Evolutionary conservation across 2,329 filamentous ascomycete genomes (phyloP), one percentile per base, ranked within the genome.

Genomic region (Albifimbria verrucaria): DNA sequence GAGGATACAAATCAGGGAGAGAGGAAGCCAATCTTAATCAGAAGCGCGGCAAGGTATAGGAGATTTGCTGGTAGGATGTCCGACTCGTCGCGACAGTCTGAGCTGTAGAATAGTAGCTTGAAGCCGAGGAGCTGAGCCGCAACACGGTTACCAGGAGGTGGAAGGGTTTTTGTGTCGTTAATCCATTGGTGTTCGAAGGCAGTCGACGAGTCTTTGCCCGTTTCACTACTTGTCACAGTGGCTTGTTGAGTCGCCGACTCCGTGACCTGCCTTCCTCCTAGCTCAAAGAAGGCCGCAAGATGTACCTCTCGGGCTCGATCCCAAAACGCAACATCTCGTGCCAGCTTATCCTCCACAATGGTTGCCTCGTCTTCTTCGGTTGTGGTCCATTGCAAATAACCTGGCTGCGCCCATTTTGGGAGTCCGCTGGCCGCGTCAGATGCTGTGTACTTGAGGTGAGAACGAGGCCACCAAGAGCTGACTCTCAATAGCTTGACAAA

Each of bases 21-120:
- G 55, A 99, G 90, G 69, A 99, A 99, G 1, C 94, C 95, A 59
- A 97, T 90, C 72, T 99, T 99, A 72, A 99, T 92, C 25, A 99
- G 82, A 28, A 97, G 81, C 1, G 94, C 92, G 0, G 92, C 88
- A 18, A 99, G 81, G 60, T 94, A 96, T 25, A 97, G 90, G 3
- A 99, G 79, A 62, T 99, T 99, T 39, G 94, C 90, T 0, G 94
- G 94, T 2, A 97, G 78, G 3, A 86, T 79, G 63, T 97, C 94
- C 1, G 81, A 77, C 51, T 86, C 81, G 55, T 90, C 85, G 52
- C 93, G 84, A 32, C 88, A 86, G 24, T 86, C 78, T 0, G 91
- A 95, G 41, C 90, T 89, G 66, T 99, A 99, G 70, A 96, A 99
- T 15, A 90, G 89, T 49, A 99, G 81, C 72, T 99, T 99, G 79